Evolutionary conservation across 1,284 basidiomycete species (phyloP), one percentile per base, ranked within the genome.

Genomic region (Austroboletus novae-zelandiae): DNA sequence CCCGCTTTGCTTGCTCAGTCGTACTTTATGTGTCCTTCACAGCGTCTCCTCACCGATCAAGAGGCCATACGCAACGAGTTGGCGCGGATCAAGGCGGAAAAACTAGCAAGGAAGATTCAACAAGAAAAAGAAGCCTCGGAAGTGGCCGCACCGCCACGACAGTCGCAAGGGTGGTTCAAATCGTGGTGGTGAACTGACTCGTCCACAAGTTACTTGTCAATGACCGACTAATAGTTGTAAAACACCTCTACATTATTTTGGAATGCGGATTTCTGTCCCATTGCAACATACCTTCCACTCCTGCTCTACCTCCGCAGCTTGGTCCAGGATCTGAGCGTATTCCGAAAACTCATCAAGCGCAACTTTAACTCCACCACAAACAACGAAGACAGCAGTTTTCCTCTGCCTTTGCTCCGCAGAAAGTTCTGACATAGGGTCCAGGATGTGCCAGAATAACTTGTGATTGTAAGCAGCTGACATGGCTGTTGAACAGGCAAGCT

Each of bases 401-500:
- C 55, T 61, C 23, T 45, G 50, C 27, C 53, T 59, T 18, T 63
- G 58, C 18, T 62, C 57, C 5, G 57, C 52, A 14, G 65, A 61
- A 17, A 77, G 74, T 1, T 82, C 69, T 15, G 86, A 60, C 43
- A 65, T 72, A 74, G 66, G 55, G 34, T 66, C 65, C 45, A 67
- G 31, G 43, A 69, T 50, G n/a, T 18, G 55, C 62, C 55, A 68
- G 59, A 89, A 80, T n/a, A 90, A 63, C 1, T 67, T 63, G 3
- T 69, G 73, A 35, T 75, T 77, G 64, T 88, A 89, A 4, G 80
- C 86, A 2, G 83, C 76, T 6, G 78, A 73, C 15, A 90, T 71
- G 2, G 87, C 81, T 3, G 84, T 79, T 2, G 84, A 74, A 58
- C 86, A 89, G 0, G 88, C 83, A 27, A 90, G 71, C 60, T 91